phyloP scores from a whole-genome alignment of 2,329 filamentous ascomycete genomes.

The Talaromyces verruculosus region DNA sequence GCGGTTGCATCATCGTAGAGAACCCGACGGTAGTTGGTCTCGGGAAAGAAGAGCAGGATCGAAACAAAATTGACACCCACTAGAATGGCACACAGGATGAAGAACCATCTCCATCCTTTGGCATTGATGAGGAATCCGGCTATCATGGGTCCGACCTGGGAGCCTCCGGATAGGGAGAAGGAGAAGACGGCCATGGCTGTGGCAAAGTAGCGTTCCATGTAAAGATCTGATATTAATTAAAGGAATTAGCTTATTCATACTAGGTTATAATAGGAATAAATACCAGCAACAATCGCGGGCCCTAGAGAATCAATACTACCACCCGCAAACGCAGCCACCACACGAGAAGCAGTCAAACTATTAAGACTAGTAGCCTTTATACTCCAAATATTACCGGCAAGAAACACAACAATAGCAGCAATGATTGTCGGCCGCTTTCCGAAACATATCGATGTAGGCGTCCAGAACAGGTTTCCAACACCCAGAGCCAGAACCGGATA shows the following conservation, averaged over 20 bases:
- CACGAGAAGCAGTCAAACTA: conserved; percentile 34
- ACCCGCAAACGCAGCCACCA: conserved; percentile 35
- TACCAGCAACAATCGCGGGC: conserved; percentile 36
- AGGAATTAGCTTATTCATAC: not conserved
- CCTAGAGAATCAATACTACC: conserved; percentile 35
- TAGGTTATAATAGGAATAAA: not conserved
- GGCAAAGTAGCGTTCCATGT: conserved; percentile 31
- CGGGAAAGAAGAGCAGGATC: conserved; percentile 38
- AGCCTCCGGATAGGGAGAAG: conserved; percentile 35
- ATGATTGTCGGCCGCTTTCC: conserved; percentile 41
- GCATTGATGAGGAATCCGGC: conserved; percentile 36
- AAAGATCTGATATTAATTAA: conserved; percentile 28
- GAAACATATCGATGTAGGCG: conserved; percentile 38
- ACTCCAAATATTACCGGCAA: conserved; percentile 35
- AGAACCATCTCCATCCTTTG: conserved; percentile 42
- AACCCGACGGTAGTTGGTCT: conserved; percentile 34
- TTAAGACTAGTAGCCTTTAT: conserved; percentile 33
- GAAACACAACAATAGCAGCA: conserved; percentile 33
- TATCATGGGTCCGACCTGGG: conserved; percentile 38
- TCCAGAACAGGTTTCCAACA: conserved; percentile 37
- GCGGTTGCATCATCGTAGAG: conserved; percentile 27
- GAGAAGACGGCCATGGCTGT: conserved; percentile 38
- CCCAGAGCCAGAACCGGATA: conserved; percentile 32
- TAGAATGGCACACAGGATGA: conserved; percentile 37
- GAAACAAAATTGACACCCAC: conserved; percentile 32